phyloP scores from a whole-genome alignment of 2,329 filamentous ascomycete species.

The Scolecobasidium constrictum region DNA sequence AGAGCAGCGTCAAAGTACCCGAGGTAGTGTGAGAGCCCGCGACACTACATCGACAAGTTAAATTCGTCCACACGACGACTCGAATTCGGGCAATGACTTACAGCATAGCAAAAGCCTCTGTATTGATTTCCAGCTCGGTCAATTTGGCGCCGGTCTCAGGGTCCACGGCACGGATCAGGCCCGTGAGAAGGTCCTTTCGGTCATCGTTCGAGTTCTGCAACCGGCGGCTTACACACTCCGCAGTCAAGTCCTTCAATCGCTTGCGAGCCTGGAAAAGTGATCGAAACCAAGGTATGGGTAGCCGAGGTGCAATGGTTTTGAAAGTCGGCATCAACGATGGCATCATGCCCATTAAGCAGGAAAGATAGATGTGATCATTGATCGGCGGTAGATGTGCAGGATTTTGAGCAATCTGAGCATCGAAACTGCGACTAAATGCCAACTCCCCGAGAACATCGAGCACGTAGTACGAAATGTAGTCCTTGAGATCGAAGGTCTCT shows the following conservation, averaged over 20 bases:
- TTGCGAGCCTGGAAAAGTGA: not conserved
- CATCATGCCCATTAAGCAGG: slow-evolving; percentile 5
- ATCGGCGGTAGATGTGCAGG: slow-evolving; percentile 4
- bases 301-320: not conserved
- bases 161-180: slow-evolving; percentile 1
- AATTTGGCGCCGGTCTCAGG: not conserved
- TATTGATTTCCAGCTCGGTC: slow-evolving; percentile 7
- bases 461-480: slow-evolving; percentile 8
- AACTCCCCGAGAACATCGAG: slow-evolving; percentile 11
- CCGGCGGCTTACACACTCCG: not conserved
- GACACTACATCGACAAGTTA: slow-evolving; percentile 2
- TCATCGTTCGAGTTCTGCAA: not conserved
- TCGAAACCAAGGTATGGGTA: slow-evolving; percentile 4
- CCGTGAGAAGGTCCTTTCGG: slow-evolving; percentile 2
- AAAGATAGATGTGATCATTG: slow-evolving; percentile 8
- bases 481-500: slow-evolving; percentile 7
- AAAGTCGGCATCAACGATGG: slow-evolving; percentile 5
- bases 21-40: slow-evolving; percentile 10
- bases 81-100: not conserved
- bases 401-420: slow-evolving; percentile 4
- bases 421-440: slow-evolving; percentile 6
- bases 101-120: slow-evolving; percentile 10
- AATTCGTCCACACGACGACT: not conserved
- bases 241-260: slow-evolving; percentile 3
- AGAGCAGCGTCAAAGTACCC: slow-evolving; percentile 5